A percentile compares a stretch with the other conserved stretches of the same genome.
Conservation (phyloP, 495 filamentous ascomycete species). For the Extremus antarcticus region DNA sequence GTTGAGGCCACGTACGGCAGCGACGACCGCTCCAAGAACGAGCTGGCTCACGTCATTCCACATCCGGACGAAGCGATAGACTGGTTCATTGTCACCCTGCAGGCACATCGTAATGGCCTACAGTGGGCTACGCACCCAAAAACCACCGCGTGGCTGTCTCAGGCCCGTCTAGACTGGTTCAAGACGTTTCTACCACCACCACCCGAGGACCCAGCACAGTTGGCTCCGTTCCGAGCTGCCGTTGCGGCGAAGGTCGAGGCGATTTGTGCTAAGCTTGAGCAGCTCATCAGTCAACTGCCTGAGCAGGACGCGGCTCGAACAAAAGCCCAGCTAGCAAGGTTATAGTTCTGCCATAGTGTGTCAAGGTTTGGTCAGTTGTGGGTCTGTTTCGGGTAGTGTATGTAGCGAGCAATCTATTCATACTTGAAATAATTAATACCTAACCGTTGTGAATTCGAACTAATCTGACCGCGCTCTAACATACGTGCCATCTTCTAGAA, state of each 20-base stretch:
- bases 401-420: too few species aligned
- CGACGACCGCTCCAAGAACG: neutral
- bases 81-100: neutral
- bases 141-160: neutral
- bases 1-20: neutral
- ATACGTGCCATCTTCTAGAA: too few species aligned
- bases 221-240: neutral
- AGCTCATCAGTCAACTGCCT: neutral
- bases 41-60: neutral
- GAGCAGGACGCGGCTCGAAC: neutral
- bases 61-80: constrained; percentile 2
- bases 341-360: too few species aligned
- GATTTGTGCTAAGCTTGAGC: neutral
- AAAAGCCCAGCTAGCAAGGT: neutral
- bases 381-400: too few species aligned
- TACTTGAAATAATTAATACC: too few species aligned
- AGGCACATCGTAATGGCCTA: neutral
- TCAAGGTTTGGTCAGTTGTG: too few species aligned
- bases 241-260: neutral
- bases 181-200: neutral
- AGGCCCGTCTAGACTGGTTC: constrained; percentile 1
- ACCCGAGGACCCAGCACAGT: neutral
- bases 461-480: too few species aligned
- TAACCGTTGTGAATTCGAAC: too few species aligned
- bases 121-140: neutral